Base-by-base conservation (phyloP, 2,329 filamentous ascomycete genomes). In the Alternaria sp. region DNA sequence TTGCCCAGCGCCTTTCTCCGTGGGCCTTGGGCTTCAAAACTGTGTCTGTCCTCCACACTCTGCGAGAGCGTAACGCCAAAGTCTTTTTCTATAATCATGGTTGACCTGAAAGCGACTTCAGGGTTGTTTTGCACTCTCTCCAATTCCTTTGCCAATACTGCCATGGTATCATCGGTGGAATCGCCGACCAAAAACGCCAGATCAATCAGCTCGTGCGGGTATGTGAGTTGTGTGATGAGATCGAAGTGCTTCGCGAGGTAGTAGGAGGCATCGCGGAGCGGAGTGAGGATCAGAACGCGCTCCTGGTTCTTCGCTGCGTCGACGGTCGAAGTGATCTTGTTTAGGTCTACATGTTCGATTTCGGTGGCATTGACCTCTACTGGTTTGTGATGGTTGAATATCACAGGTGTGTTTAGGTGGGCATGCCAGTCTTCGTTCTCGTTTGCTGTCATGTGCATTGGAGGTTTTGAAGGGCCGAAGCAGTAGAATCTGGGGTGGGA, bases 201-300 rank as follows among this genome's bases (percentile, higher is more conserved):
- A 75, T 99, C 95, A 74, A 99, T 98, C 56, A 99, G 85, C 64
- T 95, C 85, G 79, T 99, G 95, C 11, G 95, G 95, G 75, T 99
- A 99, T 3, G 92, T 93, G 66, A 99, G 85, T 77, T 95, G 88
- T 62, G 90, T 88, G 69, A 99, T 82, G 39, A 99, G 88, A 76
- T 98, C 93, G 77, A 99, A 98, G 80, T 98, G 94, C 78, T 94
- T 93, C 60, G 87, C 86, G 54, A 99, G 84, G 77, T 92, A 92
- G 11, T 83, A 83, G 9, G 92, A 87, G 57, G 95, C 94, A 78
- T 99, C 93, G 79, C 95, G 92, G 52, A 99, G 84, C 24, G 95
- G 95, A 0, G 95, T 98, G 65, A 98, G 85, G 76, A 99, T 91
- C 54, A 99, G 88, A 51, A 99, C 85, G 52, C 90, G 89, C 81